Evolutionary conservation across 2,329 filamentous ascomycete species (phyloP).

Genomic region (Xylariaceae sp.): DNA sequence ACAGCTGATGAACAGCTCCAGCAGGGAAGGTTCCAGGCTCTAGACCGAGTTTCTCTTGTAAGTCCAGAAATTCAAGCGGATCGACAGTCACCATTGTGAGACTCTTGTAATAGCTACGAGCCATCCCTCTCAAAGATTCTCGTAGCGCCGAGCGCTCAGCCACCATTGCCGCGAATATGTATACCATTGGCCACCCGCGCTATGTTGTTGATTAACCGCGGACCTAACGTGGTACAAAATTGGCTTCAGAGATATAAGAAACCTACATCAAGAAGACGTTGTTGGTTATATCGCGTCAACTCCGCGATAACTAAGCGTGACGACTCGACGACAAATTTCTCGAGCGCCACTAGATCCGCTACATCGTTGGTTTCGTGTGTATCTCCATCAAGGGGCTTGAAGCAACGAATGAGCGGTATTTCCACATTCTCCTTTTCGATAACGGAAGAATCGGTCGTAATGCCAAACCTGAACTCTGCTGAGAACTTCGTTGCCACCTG

Average conservation of each 20-base stretch:
- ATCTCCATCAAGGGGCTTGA: constrained; percentile 31
- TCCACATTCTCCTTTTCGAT: constrained; percentile 15
- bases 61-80: constrained; percentile 35
- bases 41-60: constrained; percentile 34
- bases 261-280: constrained; percentile 35
- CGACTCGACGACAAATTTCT: constrained; percentile 26
- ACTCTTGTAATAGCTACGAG: constrained; percentile 32
- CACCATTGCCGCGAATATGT: constrained; percentile 35
- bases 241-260: not conserved
- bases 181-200: constrained; percentile 38
- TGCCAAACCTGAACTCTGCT: constrained; percentile 36
- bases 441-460: constrained; percentile 18
- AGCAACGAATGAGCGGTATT: constrained; percentile 30
- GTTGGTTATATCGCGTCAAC: constrained; percentile 32
- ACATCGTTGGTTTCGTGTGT: constrained; percentile 16
- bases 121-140: constrained; percentile 30
- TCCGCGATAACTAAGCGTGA: constrained; percentile 34
- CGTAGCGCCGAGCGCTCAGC: constrained; percentile 30
- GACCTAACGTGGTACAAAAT: not conserved
- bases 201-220: constrained; percentile 10
- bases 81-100: constrained; percentile 37
- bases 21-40: constrained; percentile 25
- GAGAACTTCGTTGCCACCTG: constrained; percentile 27
- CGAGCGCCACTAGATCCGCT: constrained; percentile 21
- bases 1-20: constrained; percentile 37